Percentiles rank a stretch among this genome's conserved stretches.
Evolutionary conservation across 2,329 filamentous ascomycete genomes (phyloP).

Genomic region (Lasiodiplodia sp.): DNA sequence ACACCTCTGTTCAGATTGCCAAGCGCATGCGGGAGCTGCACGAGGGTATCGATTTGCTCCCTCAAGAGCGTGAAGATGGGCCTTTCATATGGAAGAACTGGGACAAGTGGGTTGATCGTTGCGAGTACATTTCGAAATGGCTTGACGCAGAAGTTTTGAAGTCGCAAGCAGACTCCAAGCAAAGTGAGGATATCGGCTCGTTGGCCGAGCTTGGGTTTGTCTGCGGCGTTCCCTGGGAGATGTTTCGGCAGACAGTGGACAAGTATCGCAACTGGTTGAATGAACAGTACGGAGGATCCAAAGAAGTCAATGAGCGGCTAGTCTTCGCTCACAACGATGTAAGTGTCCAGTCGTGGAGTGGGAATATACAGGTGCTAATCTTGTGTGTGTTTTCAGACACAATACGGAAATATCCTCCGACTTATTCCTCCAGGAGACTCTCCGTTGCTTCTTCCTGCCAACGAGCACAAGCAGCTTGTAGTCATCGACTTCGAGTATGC

Average conservation of each 20-base stretch:
- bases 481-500: constrained; percentile 99
- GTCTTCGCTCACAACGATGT: constrained; percentile 99
- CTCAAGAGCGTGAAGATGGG: constrained; percentile 77
- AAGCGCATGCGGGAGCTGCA: constrained; percentile 98
- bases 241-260: constrained; percentile 76
- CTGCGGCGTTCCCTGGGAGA: constrained; percentile 82
- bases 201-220: constrained; percentile 79
- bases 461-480: constrained; percentile 93
- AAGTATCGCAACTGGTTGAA: constrained; percentile 80
- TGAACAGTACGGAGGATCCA: constrained; percentile 71
- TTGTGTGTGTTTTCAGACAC: constrained; percentile 67
- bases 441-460: constrained; percentile 84
- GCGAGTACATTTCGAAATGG: constrained; percentile 66
- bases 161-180: constrained; percentile 33
- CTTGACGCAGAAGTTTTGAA: constrained; percentile 67
- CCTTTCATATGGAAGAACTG: constrained; percentile 91
- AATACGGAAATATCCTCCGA: constrained; percentile 97
- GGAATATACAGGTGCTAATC: background rate
- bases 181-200: constrained; percentile 45
- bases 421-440: constrained; percentile 75
- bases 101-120: constrained; percentile 85
- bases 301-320: constrained; percentile 74
- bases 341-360: constrained; percentile 46
- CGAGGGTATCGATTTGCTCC: constrained; percentile 86
- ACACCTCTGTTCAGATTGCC: constrained; percentile 90